Evolutionary conservation across 495 filamentous ascomycete species (phyloP).

Genomic region (Penicillium lividum): DNA sequence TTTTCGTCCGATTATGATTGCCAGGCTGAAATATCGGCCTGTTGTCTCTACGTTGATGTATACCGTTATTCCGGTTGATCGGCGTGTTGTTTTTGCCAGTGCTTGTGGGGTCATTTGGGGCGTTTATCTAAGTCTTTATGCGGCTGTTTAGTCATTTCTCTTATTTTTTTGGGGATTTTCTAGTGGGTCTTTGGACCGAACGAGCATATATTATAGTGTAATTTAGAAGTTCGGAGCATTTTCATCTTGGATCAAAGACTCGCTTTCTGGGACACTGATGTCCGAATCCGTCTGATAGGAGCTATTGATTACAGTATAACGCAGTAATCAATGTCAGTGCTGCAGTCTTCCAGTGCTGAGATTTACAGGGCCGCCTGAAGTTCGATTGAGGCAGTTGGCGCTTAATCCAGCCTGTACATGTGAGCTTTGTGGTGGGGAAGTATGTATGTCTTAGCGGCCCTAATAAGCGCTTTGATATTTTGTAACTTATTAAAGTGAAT

Average conservation of each 20-base stretch:
- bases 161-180: neutral
- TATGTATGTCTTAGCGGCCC: neutral
- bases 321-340: no score
- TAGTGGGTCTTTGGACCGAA: neutral
- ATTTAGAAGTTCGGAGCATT: neutral
- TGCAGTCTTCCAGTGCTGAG: no score
- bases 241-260: neutral
- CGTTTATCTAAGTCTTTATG: constrained; percentile 76
- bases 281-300: no score
- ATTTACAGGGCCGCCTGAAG: no score
- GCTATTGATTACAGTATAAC: no score
- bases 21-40: constrained; percentile 83
- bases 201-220: neutral
- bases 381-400: no score
- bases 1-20: constrained; percentile 69
- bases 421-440: no score
- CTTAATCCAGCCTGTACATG: no score
- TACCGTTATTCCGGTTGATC: constrained; percentile 74
- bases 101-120: constrained; percentile 85
- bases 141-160: constrained; percentile 38
- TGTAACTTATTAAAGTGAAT: neutral
- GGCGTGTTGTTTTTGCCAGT: constrained; percentile 73
- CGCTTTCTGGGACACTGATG: no score
- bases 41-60: constrained; percentile 78
- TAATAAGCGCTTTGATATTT: neutral